A percentile compares a stretch with the other conserved stretches of the same genome.
phyloP scores from a whole-genome alignment of 2,329 filamentous ascomycete genomes.

The Venturia asperata region DNA sequence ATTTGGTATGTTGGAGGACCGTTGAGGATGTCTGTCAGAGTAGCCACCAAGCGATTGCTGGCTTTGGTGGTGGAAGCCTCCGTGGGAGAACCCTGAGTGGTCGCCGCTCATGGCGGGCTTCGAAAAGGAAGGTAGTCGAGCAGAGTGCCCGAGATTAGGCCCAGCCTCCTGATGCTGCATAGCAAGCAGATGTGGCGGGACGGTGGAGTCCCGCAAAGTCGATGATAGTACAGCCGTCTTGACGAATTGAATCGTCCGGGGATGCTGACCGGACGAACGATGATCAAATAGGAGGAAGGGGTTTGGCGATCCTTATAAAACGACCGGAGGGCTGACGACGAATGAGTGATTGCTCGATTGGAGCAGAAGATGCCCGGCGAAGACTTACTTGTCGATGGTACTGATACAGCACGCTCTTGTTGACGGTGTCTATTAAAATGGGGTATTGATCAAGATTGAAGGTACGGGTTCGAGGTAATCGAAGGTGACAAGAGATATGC shows the following conservation, averaged over 20 bases:
- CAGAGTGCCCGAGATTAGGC: slow-evolving; percentile 50
- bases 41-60: slow-evolving; percentile 65
- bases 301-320: neutral
- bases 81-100: slow-evolving; percentile 87
- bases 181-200: slow-evolving; percentile 76
- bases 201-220: slow-evolving; percentile 71
- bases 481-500: neutral
- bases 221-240: slow-evolving; percentile 79
- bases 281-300: slow-evolving; percentile 13
- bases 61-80: slow-evolving; percentile 75
- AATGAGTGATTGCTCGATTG: neutral
- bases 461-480: neutral
- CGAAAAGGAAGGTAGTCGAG: slow-evolving; percentile 58
- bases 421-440: neutral
- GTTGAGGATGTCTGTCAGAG: slow-evolving; percentile 76
- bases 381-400: neutral
- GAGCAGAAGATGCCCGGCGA: neutral
- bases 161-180: slow-evolving; percentile 81
- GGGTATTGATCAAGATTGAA: neutral
- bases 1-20: slow-evolving; percentile 71
- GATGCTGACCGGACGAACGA: slow-evolving; percentile 33
- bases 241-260: slow-evolving; percentile 55
- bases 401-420: neutral
- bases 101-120: slow-evolving; percentile 67
- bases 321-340: neutral